Evolutionary conservation across 345 rosid species (phyloP), one percentile per base, ranked within the genome.

Genomic region (Eucalyptus erythrocorys): DNA sequence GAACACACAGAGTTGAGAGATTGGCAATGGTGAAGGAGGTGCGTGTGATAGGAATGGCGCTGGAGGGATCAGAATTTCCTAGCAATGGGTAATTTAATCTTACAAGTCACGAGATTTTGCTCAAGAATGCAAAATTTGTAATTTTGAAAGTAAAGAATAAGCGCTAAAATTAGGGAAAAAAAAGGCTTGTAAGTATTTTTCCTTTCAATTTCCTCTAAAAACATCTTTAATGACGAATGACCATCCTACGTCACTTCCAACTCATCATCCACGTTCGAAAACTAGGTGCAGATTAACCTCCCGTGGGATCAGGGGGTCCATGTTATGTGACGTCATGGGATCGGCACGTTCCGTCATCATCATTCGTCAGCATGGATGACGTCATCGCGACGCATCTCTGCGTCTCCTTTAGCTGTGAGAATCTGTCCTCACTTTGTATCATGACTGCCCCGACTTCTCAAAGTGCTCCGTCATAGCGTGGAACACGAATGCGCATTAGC

Each of bases 1-100:
- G 11, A 66, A 32, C 6, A 15, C 79, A 8, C 2, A 3, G 0
- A 8, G 80, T 51, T 51, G 43, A 34, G 71, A 61, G 71, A 61
- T 0, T 17, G 1, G 80, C 13, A 2, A 2, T 0, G 4, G 8
- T 19, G 45, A 42, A 3, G 14, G 8, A 10, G 45, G 26, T 6
- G 1, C 1, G 1, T 10, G 27, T 71, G 40, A 71, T 1, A 0
- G 2, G 43, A 68, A 68, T 32, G 80, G 27, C 1, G 0, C 3
- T 0, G 1, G 45, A 37, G 27, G 2, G 3, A 71, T 71, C 6
- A 5, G 27, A 71, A 37, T 71, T 37, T 37, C 1, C 13, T 2
- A 1, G 45, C 0, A 2, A 45, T 10, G 81, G 14, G 14, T 71
- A 37, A 37, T 17, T 68, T 71, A 71, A 71, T 37, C 7, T 19